Base-by-base conservation (phyloP, 2,329 filamentous ascomycete genomes). In the Elsinoe necatrix region DNA sequence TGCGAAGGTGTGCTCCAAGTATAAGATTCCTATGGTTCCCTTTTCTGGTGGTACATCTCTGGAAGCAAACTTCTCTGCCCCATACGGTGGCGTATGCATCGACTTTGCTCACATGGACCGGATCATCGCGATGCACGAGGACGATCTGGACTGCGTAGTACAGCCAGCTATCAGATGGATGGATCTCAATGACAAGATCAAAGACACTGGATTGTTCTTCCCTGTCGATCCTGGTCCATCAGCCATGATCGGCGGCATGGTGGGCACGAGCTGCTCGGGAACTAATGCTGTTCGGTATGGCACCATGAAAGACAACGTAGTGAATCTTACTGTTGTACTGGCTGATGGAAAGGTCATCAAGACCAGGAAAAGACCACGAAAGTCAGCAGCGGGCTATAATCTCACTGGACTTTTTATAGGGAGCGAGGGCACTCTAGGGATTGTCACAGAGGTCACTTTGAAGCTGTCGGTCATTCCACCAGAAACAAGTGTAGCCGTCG, bases 141-240 rank as follows among this genome's bases (percentile, higher is more conserved):
- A 88, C 3, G 91, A 95, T 68, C 89, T 95, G 87, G 91, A 96
- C 64, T 79, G 95, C 51, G 87, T 95, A 3, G 89, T 96, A 2
- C 91, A 96, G 69, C 91, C 91, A 2, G 87, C 87, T 5, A 85
- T 96, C 8, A 85, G 86, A n/a, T 96, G 90, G 90, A 90, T 95
- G 79, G 83, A 87, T 54, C 73, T 96, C 58, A 96, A 96, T 65
- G 82, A 86, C 61, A 77, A 83, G 50, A 83, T 87, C 65, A 81
- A 86, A 70, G 77, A 81, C 37, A 84, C 81, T 3, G 88, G 88
- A 0, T 80, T 96, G 1, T 95, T 95, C 73, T 95, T 95, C 67
- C 91, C 91, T 0, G 84, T 95, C 11, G 91, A 96, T 65, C 91
- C 91, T 11, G 87, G 87, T 68, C 85, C 85, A 35, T 73, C 71